phyloP scores from a whole-genome alignment of 371 early-diverging fungal species.

The Syncephalastrum contaminatum region DNA sequence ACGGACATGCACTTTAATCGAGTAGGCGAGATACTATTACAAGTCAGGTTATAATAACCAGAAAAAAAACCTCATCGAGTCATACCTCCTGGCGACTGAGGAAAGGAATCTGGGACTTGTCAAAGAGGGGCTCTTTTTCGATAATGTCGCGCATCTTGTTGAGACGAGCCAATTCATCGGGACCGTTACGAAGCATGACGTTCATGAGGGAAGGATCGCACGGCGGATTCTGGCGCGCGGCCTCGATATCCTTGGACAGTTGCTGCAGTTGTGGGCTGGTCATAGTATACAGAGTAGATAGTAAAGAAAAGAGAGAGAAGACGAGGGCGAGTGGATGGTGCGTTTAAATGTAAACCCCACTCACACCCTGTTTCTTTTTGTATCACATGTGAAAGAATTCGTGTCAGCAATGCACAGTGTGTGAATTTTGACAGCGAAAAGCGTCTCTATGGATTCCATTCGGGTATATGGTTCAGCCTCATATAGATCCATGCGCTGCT shows the following conservation, averaged over 20 bases:
- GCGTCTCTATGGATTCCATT: no score
- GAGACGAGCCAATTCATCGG: constrained; percentile 24
- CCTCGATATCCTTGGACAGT: constrained; percentile 41
- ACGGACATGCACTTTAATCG: constrained; percentile 28
- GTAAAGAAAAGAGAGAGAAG: constrained; percentile 1
- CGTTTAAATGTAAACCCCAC: neutral
- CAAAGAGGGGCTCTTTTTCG: constrained; percentile 48
- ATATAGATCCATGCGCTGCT: no score
- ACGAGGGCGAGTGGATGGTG: neutral
- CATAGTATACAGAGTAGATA: neutral
- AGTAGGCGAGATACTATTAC: constrained; percentile 32
- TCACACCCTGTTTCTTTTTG: no score
- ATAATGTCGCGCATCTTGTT: constrained; percentile 33
- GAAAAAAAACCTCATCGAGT: constrained; percentile 4
- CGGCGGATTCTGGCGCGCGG: constrained; percentile 45
- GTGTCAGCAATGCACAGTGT: no score
- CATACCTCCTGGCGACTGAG: constrained; percentile 40
- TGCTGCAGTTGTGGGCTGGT: constrained; percentile 27
- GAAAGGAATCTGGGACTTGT: constrained; percentile 28
- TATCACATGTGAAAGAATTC: no score
- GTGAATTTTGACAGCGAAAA: no score
- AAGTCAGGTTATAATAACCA: neutral
- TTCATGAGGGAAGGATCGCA: constrained; percentile 41
- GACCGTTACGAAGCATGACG: constrained; percentile 40
- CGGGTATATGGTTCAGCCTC: no score